These are phyloP conservation scores for Aureobasidium sp. DNA, from an alignment of 2,329 filamentous ascomycete genomes.

Conservation along the genomic window DNA sequence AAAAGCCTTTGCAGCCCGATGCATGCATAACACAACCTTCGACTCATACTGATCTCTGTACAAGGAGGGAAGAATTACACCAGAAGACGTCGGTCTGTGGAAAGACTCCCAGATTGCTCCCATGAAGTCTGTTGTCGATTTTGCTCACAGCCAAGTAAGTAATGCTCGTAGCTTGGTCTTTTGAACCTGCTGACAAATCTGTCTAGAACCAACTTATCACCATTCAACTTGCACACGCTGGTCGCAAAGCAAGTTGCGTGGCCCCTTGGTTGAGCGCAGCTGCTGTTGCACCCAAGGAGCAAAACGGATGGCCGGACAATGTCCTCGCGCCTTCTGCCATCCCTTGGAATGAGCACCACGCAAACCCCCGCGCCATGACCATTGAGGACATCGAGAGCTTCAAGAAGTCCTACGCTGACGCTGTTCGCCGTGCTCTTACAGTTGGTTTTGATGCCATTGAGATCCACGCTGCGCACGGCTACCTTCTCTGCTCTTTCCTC, in stretches of 20 bases:
- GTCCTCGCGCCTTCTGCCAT: slow-evolving; percentile 53
- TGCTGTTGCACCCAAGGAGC: slow-evolving; percentile 45
- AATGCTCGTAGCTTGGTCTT: not conserved
- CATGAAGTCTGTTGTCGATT: slow-evolving; percentile 64
- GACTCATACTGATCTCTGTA: not conserved
- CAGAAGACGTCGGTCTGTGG: slow-evolving; percentile 75
- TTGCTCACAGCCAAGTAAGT: slow-evolving; percentile 64
- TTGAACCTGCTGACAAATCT: not conserved
- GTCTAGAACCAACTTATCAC: slow-evolving; percentile 56
- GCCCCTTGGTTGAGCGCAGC: slow-evolving; percentile 56
- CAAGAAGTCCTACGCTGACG: slow-evolving; percentile 55
- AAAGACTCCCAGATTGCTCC: slow-evolving; percentile 72
- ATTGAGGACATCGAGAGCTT: slow-evolving; percentile 59
- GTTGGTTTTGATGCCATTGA: slow-evolving; percentile 74
- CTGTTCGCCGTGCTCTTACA: slow-evolving; percentile 47
- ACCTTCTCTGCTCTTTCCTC: slow-evolving; percentile 64
- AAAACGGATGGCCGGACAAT: slow-evolving; percentile 48
- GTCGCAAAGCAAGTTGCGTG: slow-evolving; percentile 54
- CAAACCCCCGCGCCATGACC: slow-evolving; percentile 61
- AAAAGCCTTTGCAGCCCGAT: not conserved
- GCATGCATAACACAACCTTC: not conserved
- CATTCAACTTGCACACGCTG: slow-evolving; percentile 77
- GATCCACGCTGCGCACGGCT: slow-evolving; percentile 74
- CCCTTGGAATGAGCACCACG: slow-evolving; percentile 55
- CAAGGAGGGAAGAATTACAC: slow-evolving; percentile 64